phyloP scores from a whole-genome alignment of 345 rosid species.

The Physaria fendleri region DNA sequence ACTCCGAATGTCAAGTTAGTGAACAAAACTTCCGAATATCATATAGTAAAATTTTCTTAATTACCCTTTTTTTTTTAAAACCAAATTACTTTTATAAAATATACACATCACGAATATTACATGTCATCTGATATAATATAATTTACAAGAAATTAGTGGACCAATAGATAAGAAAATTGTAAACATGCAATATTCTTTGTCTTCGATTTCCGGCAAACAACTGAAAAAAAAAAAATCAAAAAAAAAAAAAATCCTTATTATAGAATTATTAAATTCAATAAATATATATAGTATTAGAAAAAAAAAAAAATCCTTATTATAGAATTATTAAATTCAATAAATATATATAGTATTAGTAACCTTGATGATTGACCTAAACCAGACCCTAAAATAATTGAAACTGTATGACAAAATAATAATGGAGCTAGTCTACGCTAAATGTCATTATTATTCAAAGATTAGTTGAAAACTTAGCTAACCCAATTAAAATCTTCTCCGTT shows the following conservation, averaged over 20 bases:
- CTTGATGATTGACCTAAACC: constrained; percentile 14
- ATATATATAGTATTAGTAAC: not conserved
- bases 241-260: not conserved
- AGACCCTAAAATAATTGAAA: constrained; percentile 22
- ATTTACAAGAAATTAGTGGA: not conserved
- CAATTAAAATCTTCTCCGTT: constrained; percentile 2
- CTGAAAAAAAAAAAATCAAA: not conserved
- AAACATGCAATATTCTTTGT: constrained; percentile 14
- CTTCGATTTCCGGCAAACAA: constrained; percentile 20
- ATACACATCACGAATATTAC: not conserved
- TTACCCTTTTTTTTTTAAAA: too few relatives aligned
- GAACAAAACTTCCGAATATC: too few relatives aligned
- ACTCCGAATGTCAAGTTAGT: too few relatives aligned
- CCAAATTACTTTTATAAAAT: not conserved
- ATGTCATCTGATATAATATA: not conserved
- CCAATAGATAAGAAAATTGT: not conserved
- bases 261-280: not conserved
- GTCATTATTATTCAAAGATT: constrained; percentile 15
- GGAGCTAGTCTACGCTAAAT: constrained; percentile 20
- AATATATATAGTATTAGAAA: not conserved
- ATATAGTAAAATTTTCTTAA: too few relatives aligned
- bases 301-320: not conserved
- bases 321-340: not conserved
- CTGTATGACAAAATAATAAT: not conserved
- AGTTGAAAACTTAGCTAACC: constrained; percentile 21